These are phyloP conservation scores for Macrophomina pseudophaseolina DNA, from an alignment of 2,329 filamentous ascomycete species.

Conservation along the genomic window DNA sequence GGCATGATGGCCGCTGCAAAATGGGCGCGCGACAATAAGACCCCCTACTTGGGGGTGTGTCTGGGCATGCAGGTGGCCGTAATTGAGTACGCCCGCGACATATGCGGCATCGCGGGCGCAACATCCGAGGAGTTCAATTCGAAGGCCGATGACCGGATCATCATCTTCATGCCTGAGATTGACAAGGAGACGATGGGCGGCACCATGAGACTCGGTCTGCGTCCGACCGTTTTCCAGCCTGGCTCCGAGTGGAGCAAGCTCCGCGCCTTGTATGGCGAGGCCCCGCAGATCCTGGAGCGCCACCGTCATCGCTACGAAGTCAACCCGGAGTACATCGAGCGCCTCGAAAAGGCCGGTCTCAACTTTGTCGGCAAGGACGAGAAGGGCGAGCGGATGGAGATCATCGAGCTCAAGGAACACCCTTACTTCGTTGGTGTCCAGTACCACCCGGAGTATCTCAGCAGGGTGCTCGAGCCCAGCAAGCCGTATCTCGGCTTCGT, in stretches of 20 bases:
- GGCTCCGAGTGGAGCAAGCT: conserved; percentile 80
- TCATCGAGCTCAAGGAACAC: conserved; percentile 81
- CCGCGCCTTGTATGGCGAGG: conserved; percentile 71
- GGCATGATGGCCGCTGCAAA: conserved; percentile 90
- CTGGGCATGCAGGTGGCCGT: conserved; percentile 93
- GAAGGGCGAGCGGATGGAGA: conserved; percentile 78
- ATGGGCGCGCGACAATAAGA: conserved; percentile 82
- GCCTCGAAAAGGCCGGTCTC: conserved; percentile 71
- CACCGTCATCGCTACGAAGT: conserved; percentile 92
- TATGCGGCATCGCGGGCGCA: conserved; percentile 67
- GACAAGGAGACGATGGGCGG: conserved; percentile 78
- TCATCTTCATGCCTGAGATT: conserved; percentile 93
- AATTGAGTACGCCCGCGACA: conserved; percentile 81
- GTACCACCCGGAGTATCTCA: conserved; percentile 86
- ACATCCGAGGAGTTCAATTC: conserved; percentile 63
- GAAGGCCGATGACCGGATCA: conserved; percentile 68
- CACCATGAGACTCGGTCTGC: conserved; percentile 83
- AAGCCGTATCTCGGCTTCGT: conserved; percentile 84
- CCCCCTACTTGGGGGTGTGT: conserved; percentile 87
- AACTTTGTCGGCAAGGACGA: conserved; percentile 81
- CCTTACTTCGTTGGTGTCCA: conserved; percentile 86
- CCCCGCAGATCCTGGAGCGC: conserved; percentile 64
- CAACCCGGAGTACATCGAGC: conserved; percentile 76
- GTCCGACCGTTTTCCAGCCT: conserved; percentile 75
- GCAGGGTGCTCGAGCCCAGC: conserved; percentile 73